Evolutionary conservation across 2,329 filamentous ascomycete genomes (phyloP), one percentile per base, ranked within the genome.

Genomic region (Fusarium redolens): DNA sequence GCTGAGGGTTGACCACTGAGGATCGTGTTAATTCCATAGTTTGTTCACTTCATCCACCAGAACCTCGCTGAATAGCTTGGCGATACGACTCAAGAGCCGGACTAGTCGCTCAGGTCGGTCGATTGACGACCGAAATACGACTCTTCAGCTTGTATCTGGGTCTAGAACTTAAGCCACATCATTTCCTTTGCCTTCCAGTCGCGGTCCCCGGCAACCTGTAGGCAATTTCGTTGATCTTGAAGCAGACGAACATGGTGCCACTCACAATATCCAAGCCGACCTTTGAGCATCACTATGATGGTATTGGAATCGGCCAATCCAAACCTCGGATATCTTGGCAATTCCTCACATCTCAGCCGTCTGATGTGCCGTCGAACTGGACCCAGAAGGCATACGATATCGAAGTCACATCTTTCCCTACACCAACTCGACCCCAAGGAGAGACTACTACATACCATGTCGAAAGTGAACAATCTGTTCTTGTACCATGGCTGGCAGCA

Each of bases 211-310:
- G 25, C 25, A 22, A 22, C 22, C 22, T 22, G 22, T 22, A 22
- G 22, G 22, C 22, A 22, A 22, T 22, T 22, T 22, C 22, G 22
- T 22, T 22, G 22, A 22, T 22, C 22, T 22, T 22, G 22, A 22
- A 22, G 22, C 22, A 22, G 22, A 22, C 22, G 22, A 22, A 22
- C 22, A 22, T 22, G 22, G 22, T 22, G 22, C 7, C 41, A 7
- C 9, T 43, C n/a, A 43, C 5, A 14, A 14, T 43, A 25, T 43
- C 41, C n/a, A 43, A 43, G 13, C 41, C 41, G 22, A 14, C 41
- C 25, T 63, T 63, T 13, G 60, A 63, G 35, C 52, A 63, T n/a
- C 60, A 63, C 8, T 30, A 48, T 11, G 33, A 7, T 18, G 60
- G 60, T 11, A 20, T 63, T 5, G 35, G 35, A 15, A 45, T 63